Evolutionary conservation across 1,139 yeast species (phyloP).

Genomic region (Zygoascus sp.): DNA sequence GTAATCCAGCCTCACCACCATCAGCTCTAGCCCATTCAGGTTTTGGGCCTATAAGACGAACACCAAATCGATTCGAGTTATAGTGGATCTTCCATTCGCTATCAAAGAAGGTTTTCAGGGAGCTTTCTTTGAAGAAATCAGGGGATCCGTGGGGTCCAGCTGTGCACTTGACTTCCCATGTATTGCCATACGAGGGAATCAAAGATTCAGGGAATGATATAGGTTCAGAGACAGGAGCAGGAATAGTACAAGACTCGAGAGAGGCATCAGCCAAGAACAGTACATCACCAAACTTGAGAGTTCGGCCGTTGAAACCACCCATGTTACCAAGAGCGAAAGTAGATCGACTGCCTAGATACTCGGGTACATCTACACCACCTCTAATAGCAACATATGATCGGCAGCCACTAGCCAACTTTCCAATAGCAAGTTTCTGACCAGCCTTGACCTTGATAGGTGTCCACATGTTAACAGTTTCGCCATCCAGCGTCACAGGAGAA

Average conservation of each 20-base stretch:
- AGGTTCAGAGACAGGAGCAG: conserved; percentile 67
- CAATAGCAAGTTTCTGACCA: conserved; percentile 76
- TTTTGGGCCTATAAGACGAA: conserved; percentile 89
- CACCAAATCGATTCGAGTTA: conserved; percentile 95
- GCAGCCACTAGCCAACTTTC: conserved; percentile 77
- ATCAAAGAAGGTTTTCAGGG: conserved; percentile 66
- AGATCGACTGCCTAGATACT: conserved; percentile 91
- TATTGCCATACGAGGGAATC: conserved; percentile 56
- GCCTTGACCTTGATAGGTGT: conserved; percentile 62
- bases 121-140: conserved; percentile 79
- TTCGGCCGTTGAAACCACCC: conserved; percentile 94
- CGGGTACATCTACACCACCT: conserved; percentile 92
- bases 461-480: conserved; percentile 54
- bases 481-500: conserved; percentile 64
- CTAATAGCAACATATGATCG: conserved; percentile 85
- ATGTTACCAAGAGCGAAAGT: conserved; percentile 91
- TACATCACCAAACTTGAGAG: conserved; percentile 86
- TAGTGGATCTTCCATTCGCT: conserved; percentile 92
- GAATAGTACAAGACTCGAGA: conserved; percentile 61
- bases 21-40: conserved; percentile 96
- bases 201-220: conserved; percentile 50
- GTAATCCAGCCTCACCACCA: conserved; percentile 97
- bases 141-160: conserved; percentile 98
- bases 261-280: conserved; percentile 78
- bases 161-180: conserved; percentile 88